Evolutionary conservation across 352 stramenopile genomes (phyloP), one percentile per base, ranked within the genome.

Genomic region (Peronospora tabacina): DNA sequence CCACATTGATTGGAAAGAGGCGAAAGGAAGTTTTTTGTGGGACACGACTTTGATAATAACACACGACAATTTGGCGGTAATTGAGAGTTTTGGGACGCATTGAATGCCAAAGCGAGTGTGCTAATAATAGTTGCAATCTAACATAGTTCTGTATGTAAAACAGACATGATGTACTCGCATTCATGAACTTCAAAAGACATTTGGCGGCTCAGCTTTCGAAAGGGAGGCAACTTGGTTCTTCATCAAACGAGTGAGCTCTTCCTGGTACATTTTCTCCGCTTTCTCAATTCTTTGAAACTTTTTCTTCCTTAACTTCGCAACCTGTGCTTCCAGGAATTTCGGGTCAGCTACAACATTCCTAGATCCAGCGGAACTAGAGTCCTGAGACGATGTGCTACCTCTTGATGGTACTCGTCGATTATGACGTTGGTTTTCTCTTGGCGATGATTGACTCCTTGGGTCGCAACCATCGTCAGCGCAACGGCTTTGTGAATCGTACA

Each of bases 211-310:
- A 22, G 19, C 1, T 3, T 22, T 22, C 19, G 19, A 22, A 22
- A 22, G 19, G 3, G 3, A 22, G 3, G 19, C 19, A 9, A 29
- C 20, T 22, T 32, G 19, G 8, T 30, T 34, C 45, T n/a, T 13
- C 9, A 70, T 32, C 35, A 79, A 49, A 16, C 36, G 32, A 22
- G 58, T 44, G 24, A 83, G 40, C 13, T 72, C 41, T 16, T 70
- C 55, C 12, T 81, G 56, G 35, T 73, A 83, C 13, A 52, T 63
- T 44, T 54, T 53, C 46, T 83, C 70, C 4, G 68, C 61, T 34
- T 65, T 38, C 29, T 64, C 58, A 1, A 81, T 15, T 29, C 49
- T 42, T 37, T 53, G 56, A 17, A 55, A 60, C 9, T 51, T 74
- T 29, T 75, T 26, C 17, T 58, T 49, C 39, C 74, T 61, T 11